These are phyloP conservation scores for Tetrastigma voinierianum DNA, from an alignment of 164 flowering plant species.

Conservation along the genomic window DNA sequence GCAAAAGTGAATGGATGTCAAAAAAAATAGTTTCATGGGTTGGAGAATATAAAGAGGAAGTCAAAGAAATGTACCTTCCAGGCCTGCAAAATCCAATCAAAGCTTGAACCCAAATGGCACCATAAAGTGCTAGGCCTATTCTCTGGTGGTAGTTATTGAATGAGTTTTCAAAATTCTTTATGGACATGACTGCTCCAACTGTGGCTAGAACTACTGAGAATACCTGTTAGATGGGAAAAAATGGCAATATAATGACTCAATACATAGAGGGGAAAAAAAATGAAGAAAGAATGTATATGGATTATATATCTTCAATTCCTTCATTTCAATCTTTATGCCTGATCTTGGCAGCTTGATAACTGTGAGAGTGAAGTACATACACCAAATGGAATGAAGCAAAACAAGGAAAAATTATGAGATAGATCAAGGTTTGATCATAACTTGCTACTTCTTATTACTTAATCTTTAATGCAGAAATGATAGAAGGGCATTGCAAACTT, in stretches of 20 bases:
- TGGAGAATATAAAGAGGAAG: neutral
- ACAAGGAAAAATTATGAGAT: too few species aligned
- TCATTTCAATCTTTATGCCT: too few species aligned
- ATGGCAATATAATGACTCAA: neutral
- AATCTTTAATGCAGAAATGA: too few species aligned
- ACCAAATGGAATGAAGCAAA: too few species aligned
- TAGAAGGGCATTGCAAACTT: too few species aligned
- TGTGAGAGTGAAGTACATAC: too few species aligned
- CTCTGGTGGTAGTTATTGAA: slow-evolving; percentile 78
- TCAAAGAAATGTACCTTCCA: slow-evolving; percentile 39
- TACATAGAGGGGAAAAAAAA: neutral
- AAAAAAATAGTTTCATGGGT: neutral
- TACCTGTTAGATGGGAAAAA: slow-evolving; percentile 34
- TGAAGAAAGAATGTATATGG: neutral
- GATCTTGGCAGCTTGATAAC: too few species aligned
- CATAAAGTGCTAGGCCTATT: slow-evolving; percentile 75
- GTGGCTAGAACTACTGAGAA: slow-evolving; percentile 61
- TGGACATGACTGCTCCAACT: slow-evolving; percentile 71
- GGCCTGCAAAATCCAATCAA: slow-evolving; percentile 70
- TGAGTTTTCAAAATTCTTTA: slow-evolving; percentile 66
- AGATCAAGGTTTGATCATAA: too few species aligned
- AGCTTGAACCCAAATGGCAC: slow-evolving; percentile 63
- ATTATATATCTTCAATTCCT: too few species aligned
- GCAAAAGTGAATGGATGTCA: too few species aligned
- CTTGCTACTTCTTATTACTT: too few species aligned